phyloP scores from a whole-genome alignment of 2,329 filamentous ascomycete species.

The Huntiella savannae region DNA sequence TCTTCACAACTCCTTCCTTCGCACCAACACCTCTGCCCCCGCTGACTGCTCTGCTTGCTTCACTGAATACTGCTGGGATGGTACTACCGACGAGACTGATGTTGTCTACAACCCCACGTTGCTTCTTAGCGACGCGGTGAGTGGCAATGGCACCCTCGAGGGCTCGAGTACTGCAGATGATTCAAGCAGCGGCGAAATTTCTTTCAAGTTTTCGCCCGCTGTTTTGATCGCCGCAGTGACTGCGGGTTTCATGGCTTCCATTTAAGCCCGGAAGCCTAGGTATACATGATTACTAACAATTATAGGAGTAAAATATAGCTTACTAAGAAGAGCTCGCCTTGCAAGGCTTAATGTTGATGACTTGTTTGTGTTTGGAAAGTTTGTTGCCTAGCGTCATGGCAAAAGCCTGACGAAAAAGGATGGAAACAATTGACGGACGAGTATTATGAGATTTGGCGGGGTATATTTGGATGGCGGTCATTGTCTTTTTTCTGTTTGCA shows the following conservation, averaged over 20 bases:
- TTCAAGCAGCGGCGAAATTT: too few species aligned
- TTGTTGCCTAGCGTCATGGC: neutral
- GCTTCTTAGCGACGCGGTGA: neutral
- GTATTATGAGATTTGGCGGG: too few species aligned
- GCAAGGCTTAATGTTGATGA: too few species aligned
- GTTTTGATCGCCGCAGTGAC: neutral
- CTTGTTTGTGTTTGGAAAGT: neutral
- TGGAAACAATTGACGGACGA: too few species aligned
- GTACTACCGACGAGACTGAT: conserved; percentile 26
- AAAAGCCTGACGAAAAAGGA: too few species aligned
- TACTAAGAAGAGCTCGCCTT: too few species aligned
- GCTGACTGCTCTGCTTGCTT: conserved; percentile 62
- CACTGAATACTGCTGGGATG: conserved; percentile 77
- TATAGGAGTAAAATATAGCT: too few species aligned
- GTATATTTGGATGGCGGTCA: too few species aligned
- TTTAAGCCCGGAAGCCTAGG: neutral
- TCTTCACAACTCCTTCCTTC: conserved; percentile 52
- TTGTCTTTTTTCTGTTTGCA: too few species aligned
- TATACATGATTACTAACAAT: too few species aligned
- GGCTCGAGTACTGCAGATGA: too few species aligned
- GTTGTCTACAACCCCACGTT: conserved; percentile 7
- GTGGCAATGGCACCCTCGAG: too few species aligned
- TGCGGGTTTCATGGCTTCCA: neutral
- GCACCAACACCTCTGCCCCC: conserved; percentile 51
- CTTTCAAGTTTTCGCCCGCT: neutral